These are phyloP conservation scores for Amanita phalloides DNA, from an alignment of 768 basidiomycete genomes.

Conservation along the genomic window DNA sequence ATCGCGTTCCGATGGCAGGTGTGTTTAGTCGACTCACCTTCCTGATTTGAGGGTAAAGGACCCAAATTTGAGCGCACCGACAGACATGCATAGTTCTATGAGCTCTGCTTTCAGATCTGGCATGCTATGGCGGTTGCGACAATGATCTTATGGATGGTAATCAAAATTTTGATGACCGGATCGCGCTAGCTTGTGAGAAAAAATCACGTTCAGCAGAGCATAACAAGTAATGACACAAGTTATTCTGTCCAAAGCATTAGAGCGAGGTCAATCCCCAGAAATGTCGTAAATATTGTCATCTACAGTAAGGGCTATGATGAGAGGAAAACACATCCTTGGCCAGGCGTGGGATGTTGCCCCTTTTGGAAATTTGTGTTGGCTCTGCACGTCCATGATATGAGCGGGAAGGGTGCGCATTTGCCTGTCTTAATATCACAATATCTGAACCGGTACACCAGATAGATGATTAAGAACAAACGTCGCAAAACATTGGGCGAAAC, in stretches of 20 bases:
- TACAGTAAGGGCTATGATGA: too few relatives aligned
- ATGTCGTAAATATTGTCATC: too few relatives aligned
- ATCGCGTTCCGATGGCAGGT: slow-evolving; percentile 4
- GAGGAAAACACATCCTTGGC: too few relatives aligned
- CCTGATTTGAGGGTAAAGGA: slow-evolving; percentile 92
- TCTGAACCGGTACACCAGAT: not conserved
- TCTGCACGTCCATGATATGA: not conserved
- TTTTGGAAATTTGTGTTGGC: not conserved
- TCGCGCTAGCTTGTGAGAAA: too few relatives aligned
- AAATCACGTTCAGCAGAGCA: too few relatives aligned
- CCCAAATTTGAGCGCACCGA: slow-evolving; percentile 81
- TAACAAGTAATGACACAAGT: too few relatives aligned
- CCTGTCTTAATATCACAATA: not conserved
- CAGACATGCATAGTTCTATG: slow-evolving; percentile 56
- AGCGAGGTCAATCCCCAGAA: too few relatives aligned
- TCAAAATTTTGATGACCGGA: too few relatives aligned
- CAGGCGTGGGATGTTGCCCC: not conserved
- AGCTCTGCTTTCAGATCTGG: slow-evolving; percentile 27
- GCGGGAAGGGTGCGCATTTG: not conserved
- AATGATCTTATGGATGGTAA: too few relatives aligned
- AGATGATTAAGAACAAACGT: not conserved
- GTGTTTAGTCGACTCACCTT: slow-evolving; percentile 40
- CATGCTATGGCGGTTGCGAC: not conserved
- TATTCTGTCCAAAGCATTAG: too few relatives aligned
- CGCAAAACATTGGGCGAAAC: not conserved